These are phyloP conservation scores for Phanerodontia chrysosporium DNA, from an alignment of 768 basidiomycete genomes.

Conservation along the genomic window DNA sequence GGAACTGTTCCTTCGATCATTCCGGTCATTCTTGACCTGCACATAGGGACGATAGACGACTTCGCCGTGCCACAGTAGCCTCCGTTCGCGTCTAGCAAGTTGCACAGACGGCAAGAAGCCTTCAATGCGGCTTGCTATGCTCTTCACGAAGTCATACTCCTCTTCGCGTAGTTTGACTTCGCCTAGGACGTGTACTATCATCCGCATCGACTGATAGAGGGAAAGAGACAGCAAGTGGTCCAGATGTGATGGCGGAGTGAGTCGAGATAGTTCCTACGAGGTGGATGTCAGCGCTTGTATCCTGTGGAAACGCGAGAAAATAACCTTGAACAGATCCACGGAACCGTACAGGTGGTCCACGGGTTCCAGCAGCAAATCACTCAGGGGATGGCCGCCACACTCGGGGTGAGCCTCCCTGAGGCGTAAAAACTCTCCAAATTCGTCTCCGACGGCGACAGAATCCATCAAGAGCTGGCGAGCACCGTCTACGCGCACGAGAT, in stretches of 20 bases:
- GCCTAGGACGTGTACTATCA: constrained; percentile 71
- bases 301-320: no score
- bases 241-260: constrained; percentile 65
- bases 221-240: constrained; percentile 69
- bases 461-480: constrained; percentile 46
- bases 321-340: constrained; percentile 72
- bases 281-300: background rate
- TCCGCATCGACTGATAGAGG: constrained; percentile 60
- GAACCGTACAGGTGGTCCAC: constrained; percentile 69
- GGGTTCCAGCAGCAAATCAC: constrained; percentile 70
- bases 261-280: constrained; percentile 58
- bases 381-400: constrained; percentile 60
- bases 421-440: constrained; percentile 83
- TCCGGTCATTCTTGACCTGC: background rate
- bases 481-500: constrained; percentile 67
- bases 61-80: constrained; percentile 54
- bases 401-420: constrained; percentile 56
- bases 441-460: constrained; percentile 20
- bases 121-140: constrained; percentile 52
- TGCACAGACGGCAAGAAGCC: constrained; percentile 50
- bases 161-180: constrained; percentile 87
- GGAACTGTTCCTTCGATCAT: background rate
- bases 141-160: constrained; percentile 73
- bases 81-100: constrained; percentile 69
- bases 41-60: background rate